phyloP scores from a whole-genome alignment of 139 green algal genomes.

The Chlamydomonas schloesseri region DNA sequence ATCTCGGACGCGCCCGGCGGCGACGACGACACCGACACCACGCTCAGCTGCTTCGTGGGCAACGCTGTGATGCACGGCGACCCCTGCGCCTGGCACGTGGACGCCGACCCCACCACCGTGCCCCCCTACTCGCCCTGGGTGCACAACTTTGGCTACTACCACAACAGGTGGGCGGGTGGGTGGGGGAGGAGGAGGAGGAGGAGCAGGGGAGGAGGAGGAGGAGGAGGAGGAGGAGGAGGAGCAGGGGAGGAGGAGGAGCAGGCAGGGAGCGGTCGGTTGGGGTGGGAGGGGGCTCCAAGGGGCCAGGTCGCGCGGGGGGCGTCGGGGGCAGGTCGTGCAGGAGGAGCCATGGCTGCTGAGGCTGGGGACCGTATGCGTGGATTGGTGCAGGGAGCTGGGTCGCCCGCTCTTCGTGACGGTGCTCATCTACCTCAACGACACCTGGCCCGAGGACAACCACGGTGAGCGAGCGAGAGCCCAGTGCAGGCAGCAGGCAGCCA shows the following conservation, averaged over 20 bases:
- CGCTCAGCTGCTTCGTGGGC: constrained; percentile 49
- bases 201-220: no score
- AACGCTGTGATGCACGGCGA: constrained; percentile 82
- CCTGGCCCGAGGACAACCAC: constrained; percentile 72
- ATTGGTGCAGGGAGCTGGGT: constrained; percentile 74
- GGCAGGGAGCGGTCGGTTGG: no score
- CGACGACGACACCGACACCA: neutral
- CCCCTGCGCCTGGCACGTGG: constrained; percentile 78
- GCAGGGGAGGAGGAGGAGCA: no score
- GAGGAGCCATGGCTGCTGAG: no score
- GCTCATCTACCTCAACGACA: constrained; percentile 83
- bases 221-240: no score
- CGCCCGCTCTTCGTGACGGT: constrained; percentile 81
- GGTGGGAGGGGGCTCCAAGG: no score
- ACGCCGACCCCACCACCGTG: constrained; percentile 81
- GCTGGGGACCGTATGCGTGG: no score
- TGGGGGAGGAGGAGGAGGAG: no score
- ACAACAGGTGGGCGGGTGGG: constrained; percentile 62
- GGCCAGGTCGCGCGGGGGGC: no score
- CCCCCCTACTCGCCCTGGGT: constrained; percentile 68
- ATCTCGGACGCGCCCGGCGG: neutral
- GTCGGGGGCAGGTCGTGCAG: no score
- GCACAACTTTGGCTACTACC: constrained; percentile 76
- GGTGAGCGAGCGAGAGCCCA: no score
- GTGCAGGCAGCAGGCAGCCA: no score